phyloP scores from a whole-genome alignment of 805 yeast genomes.

The Candida ipomoeae region DNA sequence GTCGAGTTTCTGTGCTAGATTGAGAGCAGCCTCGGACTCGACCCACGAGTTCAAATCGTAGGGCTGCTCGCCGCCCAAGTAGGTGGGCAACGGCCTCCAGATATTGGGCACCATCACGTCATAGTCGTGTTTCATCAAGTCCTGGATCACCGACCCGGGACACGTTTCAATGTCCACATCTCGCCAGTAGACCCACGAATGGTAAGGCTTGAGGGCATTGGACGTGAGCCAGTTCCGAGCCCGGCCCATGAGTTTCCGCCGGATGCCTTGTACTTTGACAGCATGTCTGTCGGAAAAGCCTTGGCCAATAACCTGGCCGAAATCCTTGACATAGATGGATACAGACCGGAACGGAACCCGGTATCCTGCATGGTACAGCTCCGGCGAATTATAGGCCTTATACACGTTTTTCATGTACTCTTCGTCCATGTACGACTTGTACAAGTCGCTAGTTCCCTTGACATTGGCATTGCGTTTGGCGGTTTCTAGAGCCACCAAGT shows the following conservation, averaged over 20 bases:
- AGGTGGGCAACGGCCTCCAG: slow-evolving; percentile 95
- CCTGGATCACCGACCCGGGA: slow-evolving; percentile 71
- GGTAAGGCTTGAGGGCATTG: slow-evolving; percentile 72
- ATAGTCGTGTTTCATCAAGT: slow-evolving; percentile 61
- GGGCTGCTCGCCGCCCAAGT: slow-evolving; percentile 87
- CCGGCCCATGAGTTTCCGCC: slow-evolving; percentile 81
- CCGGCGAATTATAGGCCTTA: slow-evolving; percentile 59
- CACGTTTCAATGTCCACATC: slow-evolving; percentile 83
- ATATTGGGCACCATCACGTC: slow-evolving; percentile 85
- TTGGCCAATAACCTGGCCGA: slow-evolving; percentile 81
- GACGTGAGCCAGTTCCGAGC: slow-evolving; percentile 82
- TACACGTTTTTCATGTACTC: slow-evolving; percentile 54
- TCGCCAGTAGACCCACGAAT: slow-evolving; percentile 90
- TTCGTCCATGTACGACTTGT: slow-evolving; percentile 65
- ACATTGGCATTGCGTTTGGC: slow-evolving; percentile 30
- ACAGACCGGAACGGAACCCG: slow-evolving; percentile 70
- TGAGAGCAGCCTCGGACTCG: slow-evolving; percentile 74
- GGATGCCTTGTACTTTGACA: slow-evolving; percentile 78
- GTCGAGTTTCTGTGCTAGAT: slow-evolving; percentile 56
- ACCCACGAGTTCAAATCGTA: slow-evolving; percentile 97
- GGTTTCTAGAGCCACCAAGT: slow-evolving; percentile 42
- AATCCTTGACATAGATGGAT: slow-evolving; percentile 76
- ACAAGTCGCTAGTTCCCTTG: slow-evolving; percentile 57
- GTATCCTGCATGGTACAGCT: slow-evolving; percentile 52
- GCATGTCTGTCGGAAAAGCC: slow-evolving; percentile 82